Conservation (phyloP, 179 eudicot species). For the Beta corolliflora region DNA sequence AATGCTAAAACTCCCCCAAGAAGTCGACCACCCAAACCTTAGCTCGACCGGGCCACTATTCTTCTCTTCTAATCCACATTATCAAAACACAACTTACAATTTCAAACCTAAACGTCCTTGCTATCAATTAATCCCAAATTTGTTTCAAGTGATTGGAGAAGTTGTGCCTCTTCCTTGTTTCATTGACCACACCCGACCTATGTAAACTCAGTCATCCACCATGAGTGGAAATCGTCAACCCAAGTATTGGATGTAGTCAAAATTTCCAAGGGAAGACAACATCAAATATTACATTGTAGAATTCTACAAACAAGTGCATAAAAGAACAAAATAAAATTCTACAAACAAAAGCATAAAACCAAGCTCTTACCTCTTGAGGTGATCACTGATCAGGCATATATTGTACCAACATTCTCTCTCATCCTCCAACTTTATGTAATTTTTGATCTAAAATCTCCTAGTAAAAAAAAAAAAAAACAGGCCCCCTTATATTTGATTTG, state of each 20-base stretch:
- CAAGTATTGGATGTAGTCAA: constrained; percentile 4
- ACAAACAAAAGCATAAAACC: neutral
- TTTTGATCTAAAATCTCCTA: too few species aligned
- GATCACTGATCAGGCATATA: neutral
- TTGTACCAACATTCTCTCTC: neutral
- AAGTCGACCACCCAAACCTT: too few species aligned
- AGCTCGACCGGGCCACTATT: too few species aligned
- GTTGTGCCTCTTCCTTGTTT: neutral
- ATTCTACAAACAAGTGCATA: neutral
- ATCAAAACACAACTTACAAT: too few species aligned
- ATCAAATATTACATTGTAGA: neutral
- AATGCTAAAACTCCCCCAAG: too few species aligned
- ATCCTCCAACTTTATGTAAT: neutral
- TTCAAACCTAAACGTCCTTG: too few species aligned
- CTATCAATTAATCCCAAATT: too few species aligned
- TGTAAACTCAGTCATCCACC: neutral
- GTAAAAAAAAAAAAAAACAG: neutral
- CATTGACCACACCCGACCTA: neutral
- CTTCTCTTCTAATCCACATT: too few species aligned
- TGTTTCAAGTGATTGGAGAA: too few species aligned
- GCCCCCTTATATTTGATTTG: neutral
- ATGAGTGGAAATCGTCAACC: neutral
- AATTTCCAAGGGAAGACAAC: neutral
- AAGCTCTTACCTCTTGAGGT: neutral
- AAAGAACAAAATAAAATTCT: neutral